These are phyloP conservation scores for Kalanchoe fedtschenkoi DNA, from an alignment of 164 flowering plant species.

Conservation along the genomic window DNA sequence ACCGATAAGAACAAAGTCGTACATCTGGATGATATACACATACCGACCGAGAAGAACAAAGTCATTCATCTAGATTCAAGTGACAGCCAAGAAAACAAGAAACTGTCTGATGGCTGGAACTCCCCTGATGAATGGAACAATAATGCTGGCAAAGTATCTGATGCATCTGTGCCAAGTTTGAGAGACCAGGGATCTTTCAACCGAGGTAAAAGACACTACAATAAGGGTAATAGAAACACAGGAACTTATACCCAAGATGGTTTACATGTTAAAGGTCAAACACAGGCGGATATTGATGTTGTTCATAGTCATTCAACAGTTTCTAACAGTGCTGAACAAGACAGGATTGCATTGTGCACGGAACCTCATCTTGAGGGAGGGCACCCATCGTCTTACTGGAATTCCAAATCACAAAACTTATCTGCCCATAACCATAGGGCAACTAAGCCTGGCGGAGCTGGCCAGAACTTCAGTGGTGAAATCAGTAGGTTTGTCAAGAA, in stretches of 20 bases:
- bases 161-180: constrained; percentile 2
- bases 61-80: constrained; percentile 23
- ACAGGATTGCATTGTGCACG: constrained; percentile 20
- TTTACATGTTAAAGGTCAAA: constrained; percentile 28
- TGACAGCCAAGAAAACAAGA: constrained; percentile 20
- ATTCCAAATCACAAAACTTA: constrained; percentile 52
- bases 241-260: constrained; percentile 17
- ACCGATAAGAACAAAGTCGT: constrained; percentile 17
- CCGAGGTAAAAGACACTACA: constrained; percentile 43
- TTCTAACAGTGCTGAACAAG: constrained; percentile 30
- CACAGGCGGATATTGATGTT: constrained; percentile 17
- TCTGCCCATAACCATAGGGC: constrained; percentile 24
- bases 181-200: constrained; percentile 40
- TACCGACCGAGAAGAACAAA: too few species aligned
- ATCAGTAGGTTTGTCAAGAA: constrained; percentile 20
- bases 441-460: constrained; percentile 20
- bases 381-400: constrained; percentile 57
- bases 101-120: constrained; percentile 24
- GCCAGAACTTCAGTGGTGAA: constrained; percentile 22
- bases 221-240: constrained; percentile 26
- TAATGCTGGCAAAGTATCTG: constrained; percentile 4
- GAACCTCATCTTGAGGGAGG: constrained; percentile 36
- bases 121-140: constrained; percentile 16
- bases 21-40: too few species aligned
- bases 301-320: constrained; percentile 12